Evolutionary conservation across 495 filamentous ascomycete genomes (phyloP), one percentile per base, ranked within the genome.

Genomic region (Neurospora africana): DNA sequence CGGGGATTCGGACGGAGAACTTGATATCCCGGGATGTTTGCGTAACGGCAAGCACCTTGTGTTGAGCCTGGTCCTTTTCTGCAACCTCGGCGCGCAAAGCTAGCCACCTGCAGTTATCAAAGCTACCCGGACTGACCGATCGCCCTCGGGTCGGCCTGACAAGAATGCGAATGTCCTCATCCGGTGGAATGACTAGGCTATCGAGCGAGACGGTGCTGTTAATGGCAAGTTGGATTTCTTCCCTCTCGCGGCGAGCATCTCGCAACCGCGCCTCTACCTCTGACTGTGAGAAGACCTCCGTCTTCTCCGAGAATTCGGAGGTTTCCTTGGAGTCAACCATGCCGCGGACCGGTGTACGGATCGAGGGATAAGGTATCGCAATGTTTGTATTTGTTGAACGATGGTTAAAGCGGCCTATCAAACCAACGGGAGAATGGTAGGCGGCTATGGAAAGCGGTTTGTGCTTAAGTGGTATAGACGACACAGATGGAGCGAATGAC

Each of bases 11-110:
- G 72, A 86, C 82, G 5, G 84, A 83, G 73, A 84, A 86, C 44
- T 82, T 85, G 78, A 85, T 83, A 69, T 85, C 83, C 69, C 81
- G 78, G 8, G 78, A 76, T 4, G 84, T 86, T 74, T 86, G 84
- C 44, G 82, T 84, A 61, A 86, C 84, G 9, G 84, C 84, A 30
- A 86, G 74, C 35, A 86, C 84, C 75, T 80, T 82, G 74, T 83
- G 83, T 69, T 75, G 76, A 27, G 82, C 77, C 71, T 83, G 79
- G 69, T 81, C 80, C 67, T 78, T 75, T 41, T 82, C 78, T 5
- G 80, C 80, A 21, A 83, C 79, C 74, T 85, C 83, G 70, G 84
- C 82, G 69, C 81, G 81, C 67, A 86, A 72, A 8, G 80, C 80
- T 35, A 86, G 71, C 79, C 82, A 84, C 65, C 79, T 78, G 70